Conservation (phyloP, 352 stramenopile genomes). For the Globisporangium lucens region DNA sequence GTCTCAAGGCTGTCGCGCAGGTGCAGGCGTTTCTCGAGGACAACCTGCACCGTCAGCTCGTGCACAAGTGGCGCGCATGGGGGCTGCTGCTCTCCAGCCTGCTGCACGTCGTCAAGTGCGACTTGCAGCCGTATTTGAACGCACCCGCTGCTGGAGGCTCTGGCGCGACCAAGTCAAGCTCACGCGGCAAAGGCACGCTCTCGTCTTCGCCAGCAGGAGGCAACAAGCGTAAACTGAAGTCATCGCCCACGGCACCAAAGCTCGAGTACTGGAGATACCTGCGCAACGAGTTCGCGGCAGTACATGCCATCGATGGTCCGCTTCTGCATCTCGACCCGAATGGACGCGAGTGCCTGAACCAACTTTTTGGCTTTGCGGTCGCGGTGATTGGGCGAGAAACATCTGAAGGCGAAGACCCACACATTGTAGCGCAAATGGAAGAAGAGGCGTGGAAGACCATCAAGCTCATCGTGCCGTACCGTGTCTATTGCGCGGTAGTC, state of each 20-base stretch:
- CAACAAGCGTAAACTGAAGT: slow-evolving; percentile 28
- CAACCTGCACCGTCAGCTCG: slow-evolving; percentile 39
- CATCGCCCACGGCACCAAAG: slow-evolving; percentile 27
- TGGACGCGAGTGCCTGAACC: slow-evolving; percentile 50
- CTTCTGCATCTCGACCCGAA: slow-evolving; percentile 75
- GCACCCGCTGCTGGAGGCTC: neutral
- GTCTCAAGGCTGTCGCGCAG: slow-evolving; percentile 26
- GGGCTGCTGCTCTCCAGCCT: slow-evolving; percentile 51
- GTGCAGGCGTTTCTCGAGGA: slow-evolving; percentile 52
- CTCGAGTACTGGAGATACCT: slow-evolving; percentile 59
- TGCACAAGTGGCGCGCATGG: slow-evolving; percentile 78
- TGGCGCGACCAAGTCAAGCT: neutral
- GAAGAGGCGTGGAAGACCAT: slow-evolving; percentile 68
- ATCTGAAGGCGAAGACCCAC: slow-evolving; percentile 26
- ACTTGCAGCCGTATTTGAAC: slow-evolving; percentile 44
- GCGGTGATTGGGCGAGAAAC: slow-evolving; percentile 42
- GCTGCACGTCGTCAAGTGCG: slow-evolving; percentile 43
- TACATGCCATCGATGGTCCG: slow-evolving; percentile 44
- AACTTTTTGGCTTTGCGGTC: slow-evolving; percentile 57
- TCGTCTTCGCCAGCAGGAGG: neutral
- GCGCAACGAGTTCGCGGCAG: slow-evolving; percentile 53
- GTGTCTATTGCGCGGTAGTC: slow-evolving; percentile 70
- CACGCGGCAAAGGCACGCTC: neutral
- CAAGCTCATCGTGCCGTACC: slow-evolving; percentile 47
- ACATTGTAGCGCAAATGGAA: slow-evolving; percentile 36